These are phyloP conservation scores for Penicillium digitatum DNA, from an alignment of 2,329 filamentous ascomycete genomes.

Conservation along the genomic window DNA sequence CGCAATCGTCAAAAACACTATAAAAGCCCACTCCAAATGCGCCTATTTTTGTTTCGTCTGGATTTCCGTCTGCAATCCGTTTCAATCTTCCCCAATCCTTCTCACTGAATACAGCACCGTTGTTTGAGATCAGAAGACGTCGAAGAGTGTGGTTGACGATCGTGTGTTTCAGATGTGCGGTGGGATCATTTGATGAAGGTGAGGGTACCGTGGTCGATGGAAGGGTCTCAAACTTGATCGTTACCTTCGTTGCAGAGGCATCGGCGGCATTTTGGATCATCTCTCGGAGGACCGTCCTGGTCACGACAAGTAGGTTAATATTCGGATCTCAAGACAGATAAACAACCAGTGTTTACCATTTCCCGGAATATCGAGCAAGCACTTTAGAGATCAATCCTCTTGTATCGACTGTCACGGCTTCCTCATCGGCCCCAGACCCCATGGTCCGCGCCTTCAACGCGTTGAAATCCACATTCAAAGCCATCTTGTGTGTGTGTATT, in stretches of 20 bases:
- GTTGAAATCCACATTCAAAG: constrained; percentile 63
- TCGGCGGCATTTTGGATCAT: constrained; percentile 98
- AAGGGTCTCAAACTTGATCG: constrained; percentile 85
- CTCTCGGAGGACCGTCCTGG: constrained; percentile 68
- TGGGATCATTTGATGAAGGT: constrained; percentile 61
- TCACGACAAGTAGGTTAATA: constrained; percentile 11
- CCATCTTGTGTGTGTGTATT: constrained; percentile 49
- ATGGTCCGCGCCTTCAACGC: constrained; percentile 82
- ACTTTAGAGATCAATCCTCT: constrained; percentile 97
- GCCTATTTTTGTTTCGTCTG: constrained; percentile 97
- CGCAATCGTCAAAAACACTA: constrained; percentile 96
- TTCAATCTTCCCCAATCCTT: constrained; percentile 93
- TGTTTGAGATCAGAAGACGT: constrained; percentile 85
- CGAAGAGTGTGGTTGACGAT: constrained; percentile 81
- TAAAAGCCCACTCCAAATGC: constrained; percentile 99
- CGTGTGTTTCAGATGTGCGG: constrained; percentile 74
- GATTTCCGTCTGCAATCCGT: constrained; percentile 97
- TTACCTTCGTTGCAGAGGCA: constrained; percentile 83
- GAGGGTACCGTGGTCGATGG: constrained; percentile 74
- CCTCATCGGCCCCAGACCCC: constrained; percentile 81
- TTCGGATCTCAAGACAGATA: background rate
- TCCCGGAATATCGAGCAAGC: constrained; percentile 89
- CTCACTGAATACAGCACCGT: constrained; percentile 79
- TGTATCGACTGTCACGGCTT: constrained; percentile 97
- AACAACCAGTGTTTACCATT: constrained; percentile 64